Conservation (phyloP, 495 filamentous ascomycete genomes). For the Cercophora sp. region DNA sequence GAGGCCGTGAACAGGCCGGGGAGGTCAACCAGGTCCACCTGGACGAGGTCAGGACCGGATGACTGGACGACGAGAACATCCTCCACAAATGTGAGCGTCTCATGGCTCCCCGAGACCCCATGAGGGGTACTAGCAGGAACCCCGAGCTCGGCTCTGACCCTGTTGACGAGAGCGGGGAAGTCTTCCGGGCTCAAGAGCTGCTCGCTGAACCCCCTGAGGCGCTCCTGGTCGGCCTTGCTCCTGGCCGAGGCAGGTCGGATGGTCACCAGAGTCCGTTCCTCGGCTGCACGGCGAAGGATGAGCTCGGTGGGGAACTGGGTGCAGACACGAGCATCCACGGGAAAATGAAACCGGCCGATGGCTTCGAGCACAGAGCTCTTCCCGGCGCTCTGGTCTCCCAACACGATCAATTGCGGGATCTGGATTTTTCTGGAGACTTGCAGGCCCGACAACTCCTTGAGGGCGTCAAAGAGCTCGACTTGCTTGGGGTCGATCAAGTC, state of each 20-base stretch:
- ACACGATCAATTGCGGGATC: constrained; percentile 60
- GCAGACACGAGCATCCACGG: constrained; percentile 52
- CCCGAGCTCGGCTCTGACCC: background rate
- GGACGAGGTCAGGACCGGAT: background rate
- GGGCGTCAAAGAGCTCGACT: constrained; percentile 46
- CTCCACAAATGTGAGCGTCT: background rate
- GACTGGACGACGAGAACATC: background rate
- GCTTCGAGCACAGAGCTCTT: constrained; percentile 67
- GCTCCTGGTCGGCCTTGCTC: background rate
- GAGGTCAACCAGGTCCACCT: background rate
- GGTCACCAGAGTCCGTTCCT: background rate
- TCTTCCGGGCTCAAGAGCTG: background rate
- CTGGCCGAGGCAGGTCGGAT: background rate
- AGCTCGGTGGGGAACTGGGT: constrained; percentile 58
- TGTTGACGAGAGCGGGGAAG: background rate
- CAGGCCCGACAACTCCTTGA: constrained; percentile 47
- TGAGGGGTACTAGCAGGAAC: background rate
- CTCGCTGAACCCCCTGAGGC: background rate
- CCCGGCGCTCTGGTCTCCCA: constrained; percentile 59
- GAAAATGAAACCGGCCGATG: constrained; percentile 59
- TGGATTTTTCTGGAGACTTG: constrained; percentile 37
- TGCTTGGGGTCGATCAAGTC: constrained; percentile 16
- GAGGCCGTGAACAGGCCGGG: background rate
- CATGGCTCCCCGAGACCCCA: background rate
- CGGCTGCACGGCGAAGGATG: constrained; percentile 25